These are phyloP conservation scores for Berberis vulgaris DNA, from an alignment of 164 flowering plant genomes.

Conservation along the genomic window DNA sequence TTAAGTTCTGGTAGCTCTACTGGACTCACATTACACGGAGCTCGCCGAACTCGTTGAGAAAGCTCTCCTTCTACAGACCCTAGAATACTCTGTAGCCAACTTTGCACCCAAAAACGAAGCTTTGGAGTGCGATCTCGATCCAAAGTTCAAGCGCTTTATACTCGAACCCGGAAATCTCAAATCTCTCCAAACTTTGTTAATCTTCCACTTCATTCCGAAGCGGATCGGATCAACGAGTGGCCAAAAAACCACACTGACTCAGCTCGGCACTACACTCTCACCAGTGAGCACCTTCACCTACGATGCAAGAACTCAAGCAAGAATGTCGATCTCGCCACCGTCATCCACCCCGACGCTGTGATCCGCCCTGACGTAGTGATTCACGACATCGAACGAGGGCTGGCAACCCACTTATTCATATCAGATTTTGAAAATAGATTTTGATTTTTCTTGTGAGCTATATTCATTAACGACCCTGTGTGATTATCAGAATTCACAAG, in stretches of 20 bases:
- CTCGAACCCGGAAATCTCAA: conserved; percentile 61
- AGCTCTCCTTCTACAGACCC: too few species aligned
- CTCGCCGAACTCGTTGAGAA: too few species aligned
- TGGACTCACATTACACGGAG: too few species aligned
- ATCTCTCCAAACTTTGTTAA: conserved; percentile 56
- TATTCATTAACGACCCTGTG: too few species aligned
- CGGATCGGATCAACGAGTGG: conserved; percentile 42
- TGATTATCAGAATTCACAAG: too few species aligned
- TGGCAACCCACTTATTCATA: too few species aligned
- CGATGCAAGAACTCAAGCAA: conserved; percentile 7
- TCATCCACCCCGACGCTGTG: conserved; percentile 49
- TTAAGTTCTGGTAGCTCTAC: too few species aligned
- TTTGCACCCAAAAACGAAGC: conserved; percentile 71
- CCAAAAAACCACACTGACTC: conserved; percentile 13
- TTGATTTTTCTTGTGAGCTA: too few species aligned
- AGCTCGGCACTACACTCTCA: conserved; percentile 23
- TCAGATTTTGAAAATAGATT: too few species aligned
- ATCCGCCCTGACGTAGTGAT: too few species aligned
- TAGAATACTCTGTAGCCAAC: conserved; percentile 47
- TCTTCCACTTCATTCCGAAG: conserved; percentile 50
- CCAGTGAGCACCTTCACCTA: conserved; percentile 17
- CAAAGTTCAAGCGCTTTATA: conserved; percentile 65
- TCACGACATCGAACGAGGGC: too few species aligned
- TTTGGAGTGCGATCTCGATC: conserved; percentile 61
- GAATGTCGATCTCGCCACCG: conserved; percentile 27